Evolutionary conservation across 2,329 filamentous ascomycete species (phyloP), one percentile per base, ranked within the genome.

Genomic region (Paramyrothecium roridum): DNA sequence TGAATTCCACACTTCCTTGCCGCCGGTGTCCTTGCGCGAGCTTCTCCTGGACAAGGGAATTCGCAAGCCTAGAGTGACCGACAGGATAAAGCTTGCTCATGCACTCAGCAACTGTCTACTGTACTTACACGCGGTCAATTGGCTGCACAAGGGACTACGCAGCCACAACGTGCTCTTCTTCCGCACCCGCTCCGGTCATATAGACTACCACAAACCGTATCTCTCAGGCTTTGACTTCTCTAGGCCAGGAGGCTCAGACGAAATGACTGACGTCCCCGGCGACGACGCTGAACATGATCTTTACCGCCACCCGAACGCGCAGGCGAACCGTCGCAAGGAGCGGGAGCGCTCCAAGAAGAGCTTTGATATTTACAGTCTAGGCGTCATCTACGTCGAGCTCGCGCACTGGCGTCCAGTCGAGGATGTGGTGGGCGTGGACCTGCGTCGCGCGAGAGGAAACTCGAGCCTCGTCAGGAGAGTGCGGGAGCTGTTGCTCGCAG

Each of bases 61-160:
- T 8, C 70, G 73, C 26, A 76, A 73, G 52, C 82, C 81, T 2
- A 71, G 77, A 1, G 73, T 85, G 3, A 82, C 80, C 0, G 73
- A 78, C 22, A 75, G 83, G 33, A 72, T 84, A 53, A 68, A 63
- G 26, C 73, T 86, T 19, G 81, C 82, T 48, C 73, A 76, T 49
- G 76, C 77, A 23, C 70, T 85, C 30, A 73, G 78, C 55, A 78
- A 80, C 61, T 83, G 77, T 19, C 65, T 85, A 3, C 67, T 84
- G 49, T 81, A 82, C 54, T 72, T 84, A 0, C 81, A 84, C 61
- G 74, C 78, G 3, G 79, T 82, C 1, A 76, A 81, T 57, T 84
- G 80, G 81, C 71, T 84, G 7, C 81, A 84, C 70, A 84, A 85
- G 60, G 80, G 80, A n/a, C 70, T 84, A 6, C 76, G 80, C 13